Evolutionary conservation across 495 filamentous ascomycete genomes (phyloP).

Genomic region (Penicillium ochrochloron): DNA sequence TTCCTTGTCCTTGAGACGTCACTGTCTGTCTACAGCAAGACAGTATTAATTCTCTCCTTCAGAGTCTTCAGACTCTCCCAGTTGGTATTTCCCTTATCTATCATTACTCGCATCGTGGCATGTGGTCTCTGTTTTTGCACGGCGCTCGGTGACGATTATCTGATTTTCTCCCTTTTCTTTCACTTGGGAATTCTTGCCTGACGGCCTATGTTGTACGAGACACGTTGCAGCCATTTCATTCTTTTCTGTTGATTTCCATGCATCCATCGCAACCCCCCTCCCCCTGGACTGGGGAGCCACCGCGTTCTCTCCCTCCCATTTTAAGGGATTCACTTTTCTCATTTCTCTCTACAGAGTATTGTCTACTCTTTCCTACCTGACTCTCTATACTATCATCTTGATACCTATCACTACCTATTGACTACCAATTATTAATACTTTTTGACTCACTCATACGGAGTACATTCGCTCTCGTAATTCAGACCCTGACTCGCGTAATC

Average conservation of each 20-base stretch:
- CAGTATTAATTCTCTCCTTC: slow-evolving; percentile 11
- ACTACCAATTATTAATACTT: slow-evolving; percentile 23
- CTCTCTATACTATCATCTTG: slow-evolving; percentile 6
- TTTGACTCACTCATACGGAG: neutral
- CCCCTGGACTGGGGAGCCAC: slow-evolving; percentile 19
- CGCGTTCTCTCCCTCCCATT: neutral
- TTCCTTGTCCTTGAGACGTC: slow-evolving; percentile 14
- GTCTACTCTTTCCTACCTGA: neutral
- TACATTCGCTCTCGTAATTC: neutral
- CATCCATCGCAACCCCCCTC: slow-evolving; percentile 4
- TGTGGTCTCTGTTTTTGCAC: slow-evolving; percentile 28
- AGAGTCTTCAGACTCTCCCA: slow-evolving; percentile 11
- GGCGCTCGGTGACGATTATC: slow-evolving; percentile 30
- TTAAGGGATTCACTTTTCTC: slow-evolving; percentile 3
- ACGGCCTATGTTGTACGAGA: slow-evolving; percentile 34
- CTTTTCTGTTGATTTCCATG: slow-evolving; percentile 15
- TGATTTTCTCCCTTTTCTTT: slow-evolving; percentile 17
- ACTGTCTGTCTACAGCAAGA: slow-evolving; percentile 10
- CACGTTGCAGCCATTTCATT: slow-evolving; percentile 26
- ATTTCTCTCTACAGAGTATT: slow-evolving; percentile 10
- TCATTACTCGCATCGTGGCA: slow-evolving; percentile 23
- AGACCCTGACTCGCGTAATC: neutral
- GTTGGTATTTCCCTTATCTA: neutral
- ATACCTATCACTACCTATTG: slow-evolving; percentile 8
- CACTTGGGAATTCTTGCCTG: slow-evolving; percentile 21